Conservation (phyloP, 1,284 basidiomycete genomes). For the Fomitopsis schrenkii region DNA sequence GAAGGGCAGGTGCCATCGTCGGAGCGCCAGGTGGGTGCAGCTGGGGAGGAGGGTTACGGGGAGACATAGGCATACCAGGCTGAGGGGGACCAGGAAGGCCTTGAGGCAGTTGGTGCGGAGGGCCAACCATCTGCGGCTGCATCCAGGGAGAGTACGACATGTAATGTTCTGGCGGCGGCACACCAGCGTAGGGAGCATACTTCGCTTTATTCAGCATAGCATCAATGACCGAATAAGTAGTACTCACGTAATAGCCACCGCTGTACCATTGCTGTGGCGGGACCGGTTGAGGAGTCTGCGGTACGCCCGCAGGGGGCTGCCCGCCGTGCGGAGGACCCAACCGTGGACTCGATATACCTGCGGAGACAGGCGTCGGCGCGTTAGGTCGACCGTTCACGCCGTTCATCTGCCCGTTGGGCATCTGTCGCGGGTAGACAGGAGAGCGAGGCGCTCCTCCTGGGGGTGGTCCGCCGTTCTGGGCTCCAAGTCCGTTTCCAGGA, state of each 20-base stretch:
- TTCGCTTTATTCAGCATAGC: slow-evolving; percentile 6
- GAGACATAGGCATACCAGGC: slow-evolving; percentile 53
- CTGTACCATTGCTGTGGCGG: slow-evolving; percentile 31
- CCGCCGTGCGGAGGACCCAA: slow-evolving; percentile 52
- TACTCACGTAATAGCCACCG: slow-evolving; percentile 35
- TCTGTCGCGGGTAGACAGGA: slow-evolving; percentile 56
- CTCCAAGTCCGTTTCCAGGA: slow-evolving; percentile 21
- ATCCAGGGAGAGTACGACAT: slow-evolving; percentile 31
- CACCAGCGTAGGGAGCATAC: slow-evolving; percentile 22
- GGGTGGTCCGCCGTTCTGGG: slow-evolving; percentile 31
- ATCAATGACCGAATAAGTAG: not conserved
- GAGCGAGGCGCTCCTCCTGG: slow-evolving; percentile 54
- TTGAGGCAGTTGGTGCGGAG: slow-evolving; percentile 27
- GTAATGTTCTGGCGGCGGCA: slow-evolving; percentile 28
- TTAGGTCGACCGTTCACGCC: slow-evolving; percentile 53
- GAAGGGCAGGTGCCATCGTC: slow-evolving; percentile 52
- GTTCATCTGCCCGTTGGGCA: slow-evolving; percentile 56
- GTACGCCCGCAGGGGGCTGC: slow-evolving; percentile 34
- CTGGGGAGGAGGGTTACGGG: slow-evolving; percentile 52
- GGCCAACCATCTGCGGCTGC: slow-evolving; percentile 36
- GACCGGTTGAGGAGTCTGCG: slow-evolving; percentile 38
- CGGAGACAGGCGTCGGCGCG: slow-evolving; percentile 32
- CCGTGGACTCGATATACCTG: slow-evolving; percentile 61
- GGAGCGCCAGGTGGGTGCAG: slow-evolving; percentile 63
- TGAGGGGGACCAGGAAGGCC: slow-evolving; percentile 39